Base-by-base conservation (phyloP, 176 grass and related monocot genomes). In the Tillandsia fasciculata region DNA sequence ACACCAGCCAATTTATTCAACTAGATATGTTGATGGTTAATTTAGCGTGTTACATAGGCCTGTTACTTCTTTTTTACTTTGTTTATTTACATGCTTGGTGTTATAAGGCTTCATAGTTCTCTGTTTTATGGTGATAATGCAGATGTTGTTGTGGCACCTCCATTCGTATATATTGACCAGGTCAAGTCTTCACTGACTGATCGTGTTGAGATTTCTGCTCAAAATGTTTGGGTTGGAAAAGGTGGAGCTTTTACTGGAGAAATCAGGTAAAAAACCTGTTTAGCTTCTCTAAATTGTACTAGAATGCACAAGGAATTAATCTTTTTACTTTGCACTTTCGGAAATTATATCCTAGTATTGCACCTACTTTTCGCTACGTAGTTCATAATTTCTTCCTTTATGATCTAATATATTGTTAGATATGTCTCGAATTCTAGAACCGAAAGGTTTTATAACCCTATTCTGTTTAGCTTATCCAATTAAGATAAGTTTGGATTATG, bases 201-300 rank as follows among this genome's bases (percentile, higher is more conserved):
- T 52, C 84, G 72, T 24, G 78, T 93, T 82, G 94, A 99, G 70
- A 57, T 99, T 66, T 99, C 90, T 68, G 90, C 82, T 78, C 90
- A 93, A 69, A 99, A 99, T 76, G 76, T 74, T 48, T 99, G 94
- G 94, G 77, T 88, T 67, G 83, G 84, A 70, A 99, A 99, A 81
- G 90, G 95, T 75, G 95, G 90, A 82, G 95, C 95, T 51, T 99
- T 71, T 65, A 99, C 95, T n/a, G 95, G 89, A 74, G 95, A 99
- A 73, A 99, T 94, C 79, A 94, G 95, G 33, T 42, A 8, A 42
- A 42, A 42, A 42, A 33, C 29, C 33, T 42, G 33, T 42, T 42
- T 7, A 8, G 7, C 33, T 42, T 42, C 3, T 42, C 33, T 7
- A 42, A 42, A 42, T 42, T 42, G 33, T 42, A 42, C 4, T 42